Evolutionary conservation across 805 yeast species (phyloP).

Genomic region (Candida silvicultrix): DNA sequence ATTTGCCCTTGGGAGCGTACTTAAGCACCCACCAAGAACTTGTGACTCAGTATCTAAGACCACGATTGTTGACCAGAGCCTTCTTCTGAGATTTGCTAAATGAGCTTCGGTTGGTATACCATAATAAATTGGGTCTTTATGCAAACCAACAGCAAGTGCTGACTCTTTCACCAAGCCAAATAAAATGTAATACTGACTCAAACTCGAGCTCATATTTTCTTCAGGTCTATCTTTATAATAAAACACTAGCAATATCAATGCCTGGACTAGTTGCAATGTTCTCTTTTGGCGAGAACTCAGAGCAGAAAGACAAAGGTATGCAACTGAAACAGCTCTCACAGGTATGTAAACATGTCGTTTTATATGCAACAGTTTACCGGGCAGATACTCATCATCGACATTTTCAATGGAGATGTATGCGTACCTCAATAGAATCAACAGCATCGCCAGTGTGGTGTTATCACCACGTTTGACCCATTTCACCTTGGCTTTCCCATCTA

Average conservation of each 20-base stretch:
- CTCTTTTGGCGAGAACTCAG: conserved; percentile 16
- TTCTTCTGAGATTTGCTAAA: not conserved
- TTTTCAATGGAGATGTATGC: conserved; percentile 30
- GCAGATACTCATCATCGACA: conserved; percentile 5
- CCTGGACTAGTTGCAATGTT: conserved; percentile 30
- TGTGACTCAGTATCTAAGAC: not conserved
- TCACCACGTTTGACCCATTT: conserved; percentile 30
- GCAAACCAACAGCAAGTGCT: conserved; percentile 1
- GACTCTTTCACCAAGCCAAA: conserved; percentile 10
- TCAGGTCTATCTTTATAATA: conserved; percentile 34
- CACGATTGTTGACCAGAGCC: not conserved
- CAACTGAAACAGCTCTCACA: not conserved
- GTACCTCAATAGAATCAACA: conserved; percentile 35
- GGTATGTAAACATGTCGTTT: conserved; percentile 17
- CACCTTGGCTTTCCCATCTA: conserved; percentile 22
- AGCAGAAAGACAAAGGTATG: not conserved
- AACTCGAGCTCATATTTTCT: conserved; percentile 35
- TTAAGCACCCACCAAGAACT: not conserved
- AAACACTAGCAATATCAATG: conserved; percentile 27
- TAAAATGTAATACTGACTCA: conserved; percentile 32
- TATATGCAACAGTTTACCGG: conserved; percentile 19
- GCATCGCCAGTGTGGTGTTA: conserved; percentile 31
- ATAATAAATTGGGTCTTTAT: conserved; percentile 2
- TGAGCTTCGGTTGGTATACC: not conserved
- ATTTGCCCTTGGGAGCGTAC: not conserved